phyloP scores from a whole-genome alignment of 1,139 yeast genomes.

The Candida smagusa region DNA sequence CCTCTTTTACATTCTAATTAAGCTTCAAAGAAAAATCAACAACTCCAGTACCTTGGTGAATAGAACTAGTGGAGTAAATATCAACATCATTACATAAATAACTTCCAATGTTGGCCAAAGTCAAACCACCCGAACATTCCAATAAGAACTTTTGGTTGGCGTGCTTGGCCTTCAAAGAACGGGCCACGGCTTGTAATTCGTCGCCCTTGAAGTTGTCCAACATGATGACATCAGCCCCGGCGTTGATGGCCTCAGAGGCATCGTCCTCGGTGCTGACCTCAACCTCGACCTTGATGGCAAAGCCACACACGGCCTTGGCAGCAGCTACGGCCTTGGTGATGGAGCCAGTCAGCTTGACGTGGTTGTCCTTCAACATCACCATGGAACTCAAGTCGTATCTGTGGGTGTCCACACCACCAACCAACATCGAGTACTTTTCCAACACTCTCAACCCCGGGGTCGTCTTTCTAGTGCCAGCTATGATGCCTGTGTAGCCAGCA shows the following conservation, averaged over 20 bases:
- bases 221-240: slow-evolving; percentile 97
- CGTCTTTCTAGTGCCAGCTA: slow-evolving; percentile 98
- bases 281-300: slow-evolving; percentile 86
- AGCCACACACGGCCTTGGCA: slow-evolving; percentile 83
- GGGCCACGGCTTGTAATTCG: slow-evolving; percentile 65
- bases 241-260: slow-evolving; percentile 87
- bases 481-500: slow-evolving; percentile 75
- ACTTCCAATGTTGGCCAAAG: slow-evolving; percentile 58
- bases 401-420: slow-evolving; percentile 93
- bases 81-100: slow-evolving; percentile 81
- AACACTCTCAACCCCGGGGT: slow-evolving; percentile 88
- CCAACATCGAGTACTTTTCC: slow-evolving; percentile 92
- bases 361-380: slow-evolving; percentile 97
- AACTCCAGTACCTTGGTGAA: slow-evolving; percentile 84
- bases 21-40: slow-evolving; percentile 85
- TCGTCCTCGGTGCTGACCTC: slow-evolving; percentile 82
- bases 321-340: slow-evolving; percentile 76
- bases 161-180: slow-evolving; percentile 48
- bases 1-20: too few relatives aligned
- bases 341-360: slow-evolving; percentile 88
- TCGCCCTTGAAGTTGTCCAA: slow-evolving; percentile 80
- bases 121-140: slow-evolving; percentile 92
- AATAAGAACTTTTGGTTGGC: slow-evolving; percentile 61
- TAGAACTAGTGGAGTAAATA: slow-evolving; percentile 86
- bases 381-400: slow-evolving; percentile 87